phyloP scores from a whole-genome alignment of 106 monocot genomes.

The Dactylorhiza incarnata region DNA sequence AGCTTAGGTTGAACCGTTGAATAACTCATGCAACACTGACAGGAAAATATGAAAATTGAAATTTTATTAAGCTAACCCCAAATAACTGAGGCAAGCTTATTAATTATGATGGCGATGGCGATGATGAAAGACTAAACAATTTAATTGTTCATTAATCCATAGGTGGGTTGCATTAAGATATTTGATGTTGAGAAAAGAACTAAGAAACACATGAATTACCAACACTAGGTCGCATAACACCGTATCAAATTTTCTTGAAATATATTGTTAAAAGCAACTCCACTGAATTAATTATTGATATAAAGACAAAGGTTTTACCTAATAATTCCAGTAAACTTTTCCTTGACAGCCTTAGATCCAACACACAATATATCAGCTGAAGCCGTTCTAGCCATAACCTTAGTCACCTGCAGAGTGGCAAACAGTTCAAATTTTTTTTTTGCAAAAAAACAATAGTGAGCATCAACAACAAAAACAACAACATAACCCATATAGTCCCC shows the following conservation, averaged over 20 bases:
- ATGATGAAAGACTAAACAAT: background rate
- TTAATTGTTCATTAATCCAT: background rate
- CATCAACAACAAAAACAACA: too few relatives aligned
- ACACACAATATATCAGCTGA: constrained; percentile 97
- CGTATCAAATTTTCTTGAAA: background rate
- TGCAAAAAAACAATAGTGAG: too few relatives aligned
- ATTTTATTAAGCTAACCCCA: too few relatives aligned
- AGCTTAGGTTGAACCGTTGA: too few relatives aligned
- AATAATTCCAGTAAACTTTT: constrained; percentile 84
- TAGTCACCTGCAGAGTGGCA: constrained; percentile 57
- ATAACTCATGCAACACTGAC: too few relatives aligned
- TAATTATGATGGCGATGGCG: too few relatives aligned
- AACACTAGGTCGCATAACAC: background rate
- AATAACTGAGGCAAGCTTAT: too few relatives aligned
- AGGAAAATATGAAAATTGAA: too few relatives aligned
- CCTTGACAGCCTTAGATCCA: constrained; percentile 68
- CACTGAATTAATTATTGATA: background rate
- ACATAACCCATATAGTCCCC: too few relatives aligned
- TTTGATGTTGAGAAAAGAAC: background rate
- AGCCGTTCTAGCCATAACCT: constrained; percentile 78
- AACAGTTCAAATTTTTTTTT: too few relatives aligned
- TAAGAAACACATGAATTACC: background rate
- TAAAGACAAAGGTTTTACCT: constrained; percentile 27
- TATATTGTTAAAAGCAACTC: background rate
- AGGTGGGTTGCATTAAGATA: background rate